Conservation (phyloP, 2,329 filamentous ascomycete genomes). For the Penicillium sp. region DNA sequence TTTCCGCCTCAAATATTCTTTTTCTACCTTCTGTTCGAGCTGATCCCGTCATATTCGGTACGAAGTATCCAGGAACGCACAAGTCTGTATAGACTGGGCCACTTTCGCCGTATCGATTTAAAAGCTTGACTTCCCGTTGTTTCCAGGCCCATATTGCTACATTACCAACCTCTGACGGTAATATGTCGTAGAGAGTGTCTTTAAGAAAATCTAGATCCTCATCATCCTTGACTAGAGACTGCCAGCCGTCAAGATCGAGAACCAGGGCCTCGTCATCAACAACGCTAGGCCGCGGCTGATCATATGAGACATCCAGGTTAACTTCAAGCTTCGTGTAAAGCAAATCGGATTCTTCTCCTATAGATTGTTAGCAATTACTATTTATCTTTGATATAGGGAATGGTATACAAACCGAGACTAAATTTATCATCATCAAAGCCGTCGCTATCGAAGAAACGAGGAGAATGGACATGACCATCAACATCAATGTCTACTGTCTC, state of each 20-base stretch:
- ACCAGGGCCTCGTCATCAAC: constrained; percentile 62
- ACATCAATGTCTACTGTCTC: constrained; percentile 52
- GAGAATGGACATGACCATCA: constrained; percentile 1
- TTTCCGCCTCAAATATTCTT: constrained; percentile 94
- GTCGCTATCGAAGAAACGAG: neutral
- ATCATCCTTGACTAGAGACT: constrained; percentile 64
- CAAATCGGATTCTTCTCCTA: neutral
- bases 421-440: constrained; percentile 6
- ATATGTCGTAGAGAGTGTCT: constrained; percentile 46
- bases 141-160: constrained; percentile 65
- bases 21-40: constrained; percentile 91
- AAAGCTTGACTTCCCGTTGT: constrained; percentile 67
- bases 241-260: constrained; percentile 68
- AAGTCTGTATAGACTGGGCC: constrained; percentile 52
- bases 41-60: constrained; percentile 77
- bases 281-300: constrained; percentile 60
- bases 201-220: constrained; percentile 60
- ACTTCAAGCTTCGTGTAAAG: constrained; percentile 44
- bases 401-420: constrained; percentile 3
- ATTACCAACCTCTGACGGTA: constrained; percentile 52
- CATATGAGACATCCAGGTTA: constrained; percentile 58
- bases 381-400: neutral
- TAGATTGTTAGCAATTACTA: neutral
- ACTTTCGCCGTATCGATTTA: constrained; percentile 56
- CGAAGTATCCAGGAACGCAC: constrained; percentile 67